Evolutionary conservation across 768 basidiomycete species (phyloP).

Genomic region (Leccinellum albellum): DNA sequence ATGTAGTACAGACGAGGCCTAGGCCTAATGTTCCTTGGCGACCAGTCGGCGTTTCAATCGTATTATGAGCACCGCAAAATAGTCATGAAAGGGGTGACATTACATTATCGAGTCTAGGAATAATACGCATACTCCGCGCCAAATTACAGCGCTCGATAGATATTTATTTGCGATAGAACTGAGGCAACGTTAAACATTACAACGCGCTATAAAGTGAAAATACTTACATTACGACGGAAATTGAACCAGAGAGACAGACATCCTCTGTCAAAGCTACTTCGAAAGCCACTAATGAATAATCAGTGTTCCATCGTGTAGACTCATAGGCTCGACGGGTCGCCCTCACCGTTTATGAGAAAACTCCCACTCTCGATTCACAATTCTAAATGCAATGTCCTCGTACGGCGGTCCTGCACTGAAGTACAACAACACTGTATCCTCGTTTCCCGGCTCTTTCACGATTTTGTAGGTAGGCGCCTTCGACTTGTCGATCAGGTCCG

Average conservation of each 20-base stretch:
- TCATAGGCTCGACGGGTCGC: neutral
- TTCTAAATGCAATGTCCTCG: slow-evolving; percentile 97
- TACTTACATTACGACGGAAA: slow-evolving; percentile 85
- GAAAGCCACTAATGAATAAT: slow-evolving; percentile 68
- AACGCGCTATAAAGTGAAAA: slow-evolving; percentile 6
- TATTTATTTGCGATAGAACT: slow-evolving; percentile 80
- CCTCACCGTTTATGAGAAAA: slow-evolving; percentile 90
- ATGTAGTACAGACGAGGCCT: slow-evolving; percentile 13
- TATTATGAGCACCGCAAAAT: slow-evolving; percentile 14
- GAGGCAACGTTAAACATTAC: slow-evolving; percentile 16
- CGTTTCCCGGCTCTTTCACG: slow-evolving; percentile 89
- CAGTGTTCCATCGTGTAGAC: slow-evolving; percentile 13
- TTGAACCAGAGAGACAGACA: slow-evolving; percentile 96
- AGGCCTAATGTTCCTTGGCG: slow-evolving; percentile 3
- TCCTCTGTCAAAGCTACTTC: slow-evolving; percentile 95
- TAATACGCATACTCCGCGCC: slow-evolving; percentile 18
- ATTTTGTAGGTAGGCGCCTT: slow-evolving; percentile 97
- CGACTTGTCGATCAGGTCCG: slow-evolving; percentile 96
- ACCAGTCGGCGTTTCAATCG: slow-evolving; percentile 13
- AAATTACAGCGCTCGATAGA: slow-evolving; percentile 15
- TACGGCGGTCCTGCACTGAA: slow-evolving; percentile 98
- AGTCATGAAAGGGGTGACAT: slow-evolving; percentile 19
- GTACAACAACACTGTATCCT: slow-evolving; percentile 88
- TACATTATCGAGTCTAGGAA: slow-evolving; percentile 24
- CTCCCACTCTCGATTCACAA: slow-evolving; percentile 98